phyloP scores from a whole-genome alignment of 331 rosid genomes.

The Pyracantha coccinea region DNA sequence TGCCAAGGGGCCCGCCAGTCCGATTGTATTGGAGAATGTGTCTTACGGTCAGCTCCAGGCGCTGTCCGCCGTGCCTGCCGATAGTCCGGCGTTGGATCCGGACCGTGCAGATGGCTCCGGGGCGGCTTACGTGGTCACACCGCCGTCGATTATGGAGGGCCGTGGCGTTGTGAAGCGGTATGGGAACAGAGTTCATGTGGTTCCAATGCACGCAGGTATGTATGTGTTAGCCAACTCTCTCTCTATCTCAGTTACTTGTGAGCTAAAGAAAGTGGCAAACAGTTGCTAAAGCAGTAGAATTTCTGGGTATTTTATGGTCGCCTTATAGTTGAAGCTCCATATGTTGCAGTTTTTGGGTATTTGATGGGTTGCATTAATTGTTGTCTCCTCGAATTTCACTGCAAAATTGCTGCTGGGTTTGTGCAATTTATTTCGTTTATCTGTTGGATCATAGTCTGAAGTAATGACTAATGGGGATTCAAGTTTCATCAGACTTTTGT shows the following conservation, averaged over 20 bases:
- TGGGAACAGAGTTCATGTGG: conserved; percentile 72
- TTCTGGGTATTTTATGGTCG: not conserved
- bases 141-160: conserved; percentile 79
- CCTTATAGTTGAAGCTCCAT: not conserved
- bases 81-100: conserved; percentile 59
- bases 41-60: conserved; percentile 98
- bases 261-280: conserved; percentile 1
- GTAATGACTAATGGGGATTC: not conserved
- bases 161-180: conserved; percentile 88
- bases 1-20: conserved; percentile 22
- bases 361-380: not conserved
- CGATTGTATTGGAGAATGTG: conserved; percentile 64
- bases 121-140: conserved; percentile 58
- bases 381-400: not conserved
- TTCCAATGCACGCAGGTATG: conserved; percentile 96
- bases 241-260: not conserved
- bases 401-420: not conserved
- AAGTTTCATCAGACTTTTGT: not conserved
- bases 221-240: not conserved
- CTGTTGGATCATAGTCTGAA: not conserved
- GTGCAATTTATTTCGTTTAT: not conserved
- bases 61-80: conserved; percentile 66
- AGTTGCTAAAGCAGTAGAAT: not conserved
- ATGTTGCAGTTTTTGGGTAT: not conserved
- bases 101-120: conserved; percentile 41